Base-by-base conservation (phyloP, 768 basidiomycete genomes). In the Coprinellus micaceus region DNA sequence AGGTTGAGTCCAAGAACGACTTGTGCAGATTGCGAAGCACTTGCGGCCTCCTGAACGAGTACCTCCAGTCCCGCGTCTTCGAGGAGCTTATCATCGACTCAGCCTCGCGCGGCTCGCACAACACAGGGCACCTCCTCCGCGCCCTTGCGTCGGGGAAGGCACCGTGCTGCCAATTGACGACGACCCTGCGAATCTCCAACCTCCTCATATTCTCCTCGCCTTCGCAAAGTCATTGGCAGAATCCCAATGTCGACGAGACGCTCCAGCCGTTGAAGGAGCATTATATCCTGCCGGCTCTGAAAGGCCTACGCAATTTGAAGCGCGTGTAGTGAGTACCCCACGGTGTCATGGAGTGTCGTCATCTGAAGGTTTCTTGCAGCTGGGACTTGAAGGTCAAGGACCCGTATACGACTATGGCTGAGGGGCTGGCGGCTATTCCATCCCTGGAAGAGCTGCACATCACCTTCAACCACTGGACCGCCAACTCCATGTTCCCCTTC, bases 321-420 rank as follows among this genome's bases (percentile, higher is more conserved):
- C 41, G 50, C 11, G 21, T 57, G 2, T 29, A 57, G 56, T 57
- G 40, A 43, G 40, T 43, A 6, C 13, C n/a, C 19, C 19, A 37
- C 15, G 21, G 56, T 39, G n/a, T n/a, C n/a, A n/a, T n/a, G n/a
- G n/a, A n/a, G n/a, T n/a, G n/a, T n/a, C n/a, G n/a, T n/a, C n/a
- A n/a, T n/a, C n/a, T 19, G 24, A 13, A 13, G 13, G 44, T 24
- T 17, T n/a, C 29, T 15, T 17, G 19, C 28, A 57, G 56, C 33
- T 57, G 56, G 56, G 43, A 44, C 29, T 7, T 52, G 15, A 57
- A 52, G 33, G 17, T 57, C 21, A 52, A 51, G 25, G 56, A 57
- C 13, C 56, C 56, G 6, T 57, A 52, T 46, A 1, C 29, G 2
- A 44, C 15, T 9, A 57, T 52, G 56, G 51, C 40, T n/a, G 49